A percentile compares a stretch with the other conserved stretches of the same genome.
These are phyloP conservation scores for Grosmannia huntii DNA, from an alignment of 2,329 filamentous ascomycete genomes.

Conservation along the genomic window DNA sequence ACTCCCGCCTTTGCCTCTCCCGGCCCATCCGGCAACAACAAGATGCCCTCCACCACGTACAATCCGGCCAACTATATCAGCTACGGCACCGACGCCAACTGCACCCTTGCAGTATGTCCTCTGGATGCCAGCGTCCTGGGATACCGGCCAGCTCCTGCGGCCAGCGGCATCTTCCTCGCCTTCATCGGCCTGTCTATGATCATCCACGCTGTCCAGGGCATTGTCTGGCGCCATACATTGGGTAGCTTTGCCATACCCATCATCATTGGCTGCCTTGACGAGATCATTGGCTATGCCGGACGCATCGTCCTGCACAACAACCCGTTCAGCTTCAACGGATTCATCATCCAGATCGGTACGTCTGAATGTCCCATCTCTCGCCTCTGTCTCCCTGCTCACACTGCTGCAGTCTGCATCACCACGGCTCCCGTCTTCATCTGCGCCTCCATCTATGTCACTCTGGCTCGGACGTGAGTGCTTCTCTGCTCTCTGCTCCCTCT, in stretches of 20 bases:
- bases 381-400: neutral
- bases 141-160: conserved; percentile 31
- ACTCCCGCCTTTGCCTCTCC: neutral
- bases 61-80: conserved; percentile 10
- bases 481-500: neutral
- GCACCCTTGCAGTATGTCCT: conserved; percentile 34
- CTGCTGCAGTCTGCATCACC: conserved; percentile 39
- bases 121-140: conserved; percentile 31
- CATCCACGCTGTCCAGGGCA: conserved; percentile 31
- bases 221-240: conserved; percentile 30
- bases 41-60: conserved; percentile 1
- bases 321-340: conserved; percentile 44
- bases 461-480: conserved; percentile 18
- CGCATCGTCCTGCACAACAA: conserved; percentile 44
- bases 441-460: conserved; percentile 54
- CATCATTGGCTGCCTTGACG: conserved; percentile 40
- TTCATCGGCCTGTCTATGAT: conserved; percentile 34
- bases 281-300: conserved; percentile 50
- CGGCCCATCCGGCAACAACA: neutral
- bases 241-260: conserved; percentile 35
- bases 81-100: conserved; percentile 36
- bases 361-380: neutral
- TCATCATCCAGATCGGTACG: conserved; percentile 52
- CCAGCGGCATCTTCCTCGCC: conserved; percentile 28
- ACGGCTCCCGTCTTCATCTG: conserved; percentile 43